Base-by-base conservation (phyloP, 192 early-diverging fungal species). In the Coemansia sp. region DNA sequence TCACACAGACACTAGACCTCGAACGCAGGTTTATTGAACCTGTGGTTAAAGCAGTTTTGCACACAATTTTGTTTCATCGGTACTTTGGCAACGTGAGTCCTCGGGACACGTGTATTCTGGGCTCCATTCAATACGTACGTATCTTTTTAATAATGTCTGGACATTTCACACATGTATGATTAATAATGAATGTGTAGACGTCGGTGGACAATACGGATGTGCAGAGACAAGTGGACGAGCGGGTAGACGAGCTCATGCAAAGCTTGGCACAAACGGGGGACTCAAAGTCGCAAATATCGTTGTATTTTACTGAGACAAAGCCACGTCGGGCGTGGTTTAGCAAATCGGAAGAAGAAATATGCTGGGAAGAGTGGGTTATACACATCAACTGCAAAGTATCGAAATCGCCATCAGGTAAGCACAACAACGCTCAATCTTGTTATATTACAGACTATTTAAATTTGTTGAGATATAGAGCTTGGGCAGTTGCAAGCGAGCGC, bases 321-420 rank as follows among this genome's bases (percentile, higher is more conserved):
- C 49, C 71, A 2, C 71, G 71, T 31, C 58, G 60, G 34, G 77
- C 77, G 0, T 80, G 77, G 77, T 80, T 80, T 31, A 65, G 68
- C 67, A 74, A 67, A 26, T 65, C 77, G 2, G 76, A 78, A n/a
- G 71, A 80, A 55, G 71, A 70, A 10, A 66, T 80, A 37, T 71
- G 77, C 71, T 80, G 77, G 77, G 77, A 80, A 25, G 71, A 80
- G n/a, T 80, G 77, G 77, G 14, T 63, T 0, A 42, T 80, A 14
- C 25, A 57, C 34, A 38, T 80, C 0, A 61, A 71, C 23, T 60
- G 61, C 46, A 56, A 55, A 25, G 38, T 64, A n/a, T 20, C 54
- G 26, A 56, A 49, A 26, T 57, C 67, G 2, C 67, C 65, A 19
- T 36, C 59, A 48, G 57, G 65, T 37, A 63, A 57, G 60, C 17